Evolutionary conservation across 768 basidiomycete genomes (phyloP).

Genomic region (Galerina sulciceps): DNA sequence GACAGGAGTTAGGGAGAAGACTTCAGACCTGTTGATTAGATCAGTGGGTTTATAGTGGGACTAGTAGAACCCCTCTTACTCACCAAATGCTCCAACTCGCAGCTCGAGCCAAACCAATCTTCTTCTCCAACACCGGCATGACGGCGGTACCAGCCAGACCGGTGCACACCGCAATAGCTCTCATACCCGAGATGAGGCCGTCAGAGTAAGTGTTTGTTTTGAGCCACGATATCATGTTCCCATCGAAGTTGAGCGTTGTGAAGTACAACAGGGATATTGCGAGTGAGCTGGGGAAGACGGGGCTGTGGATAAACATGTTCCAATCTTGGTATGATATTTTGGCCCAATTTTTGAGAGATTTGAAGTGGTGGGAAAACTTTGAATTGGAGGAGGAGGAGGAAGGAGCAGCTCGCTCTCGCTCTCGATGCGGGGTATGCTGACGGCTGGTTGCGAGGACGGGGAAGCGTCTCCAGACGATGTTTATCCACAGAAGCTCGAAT

Average conservation of each 20-base stretch:
- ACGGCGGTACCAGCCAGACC: constrained; percentile 50
- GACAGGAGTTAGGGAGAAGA: constrained; percentile 48
- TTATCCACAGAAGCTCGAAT: constrained; percentile 36
- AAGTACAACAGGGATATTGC: constrained; percentile 13
- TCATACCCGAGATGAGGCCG: constrained; percentile 52
- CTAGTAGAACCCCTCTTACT: not conserved
- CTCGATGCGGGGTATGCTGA: not conserved
- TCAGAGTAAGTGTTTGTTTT: constrained; percentile 49
- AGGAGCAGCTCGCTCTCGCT: too few relatives aligned
- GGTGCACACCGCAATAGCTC: constrained; percentile 46
- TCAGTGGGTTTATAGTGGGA: not conserved
- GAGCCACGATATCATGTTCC: constrained; percentile 54
- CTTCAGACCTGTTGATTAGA: constrained; percentile 45
- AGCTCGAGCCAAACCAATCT: constrained; percentile 47
- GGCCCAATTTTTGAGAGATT: constrained; percentile 20
- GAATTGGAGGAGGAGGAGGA: not conserved
- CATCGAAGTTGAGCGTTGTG: constrained; percentile 42
- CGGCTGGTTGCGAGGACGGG: constrained; percentile 28
- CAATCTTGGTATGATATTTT: constrained; percentile 17
- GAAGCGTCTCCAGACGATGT: constrained; percentile 40
- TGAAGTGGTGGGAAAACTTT: not conserved
- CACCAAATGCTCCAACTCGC: constrained; percentile 57
- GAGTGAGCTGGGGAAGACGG: constrained; percentile 21
- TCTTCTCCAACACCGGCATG: constrained; percentile 44
- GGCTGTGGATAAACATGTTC: constrained; percentile 16